Evolutionary conservation across 2,329 filamentous ascomycete genomes (phyloP), one percentile per base, ranked within the genome.

Genomic region (Colletotrichum filicis): DNA sequence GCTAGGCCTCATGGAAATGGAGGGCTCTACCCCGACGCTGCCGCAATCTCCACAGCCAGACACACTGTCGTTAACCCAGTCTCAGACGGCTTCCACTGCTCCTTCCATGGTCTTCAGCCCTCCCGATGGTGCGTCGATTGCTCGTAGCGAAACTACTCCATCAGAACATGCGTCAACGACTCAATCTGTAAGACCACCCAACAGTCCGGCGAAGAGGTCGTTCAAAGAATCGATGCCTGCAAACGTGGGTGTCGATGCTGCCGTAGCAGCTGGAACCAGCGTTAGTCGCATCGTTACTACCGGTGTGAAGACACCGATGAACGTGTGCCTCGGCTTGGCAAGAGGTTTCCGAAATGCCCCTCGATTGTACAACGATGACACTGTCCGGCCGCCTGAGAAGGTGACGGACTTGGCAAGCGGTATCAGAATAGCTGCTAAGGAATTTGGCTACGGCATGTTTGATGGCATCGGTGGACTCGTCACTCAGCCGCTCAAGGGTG

Each of bases 301-400:
- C n/a, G 90, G 93, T 5, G 86, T 96, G 72, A 94, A 93, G 77
- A 92, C 92, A 1, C 95, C 95, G 0, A 92, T 97, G 87, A 94
- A 97, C 80, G 93, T 98, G 75, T 94, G 94, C 53, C 83, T 98
- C 55, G 93, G 93, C 1, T 83, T 98, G 49, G 93, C 95, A 0
- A 93, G 93, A 80, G 95, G 95, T 0, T 97, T 98, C 80, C 93
- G 96, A 79, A 98, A 98, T 77, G 92, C 94, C 6, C 95, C 95
- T 0, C 92, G 90, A 76, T 85, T 98, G 1, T 98, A 98, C 79
- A 93, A 95, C 55, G 95, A 97, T 77, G 91, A 94, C 1, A 95
- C 92, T 1, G 91, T 98, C 1, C 89, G 94, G 9, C 92, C 93
- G n/a, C 85, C 89, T 1, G 93, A 95, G 71, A 94, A 94, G 76